Evolutionary conservation across 148 eudicot species (phyloP).

Genomic region (Rheum nobile): DNA sequence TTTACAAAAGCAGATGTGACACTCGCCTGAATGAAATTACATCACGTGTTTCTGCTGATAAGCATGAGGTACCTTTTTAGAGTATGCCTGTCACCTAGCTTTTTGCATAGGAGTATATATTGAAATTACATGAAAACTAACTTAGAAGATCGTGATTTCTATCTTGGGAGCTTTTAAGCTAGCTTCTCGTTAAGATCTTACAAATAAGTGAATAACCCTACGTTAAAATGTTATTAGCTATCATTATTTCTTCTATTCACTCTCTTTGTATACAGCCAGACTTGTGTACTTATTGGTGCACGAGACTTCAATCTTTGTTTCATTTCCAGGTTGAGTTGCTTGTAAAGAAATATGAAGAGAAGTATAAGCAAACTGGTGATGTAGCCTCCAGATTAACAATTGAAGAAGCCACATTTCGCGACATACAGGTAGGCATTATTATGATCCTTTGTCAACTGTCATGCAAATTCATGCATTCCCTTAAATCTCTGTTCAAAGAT

Average conservation of each 20-base stretch:
- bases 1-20: conserved; percentile 97
- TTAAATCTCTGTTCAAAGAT: neutral
- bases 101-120: neutral
- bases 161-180: neutral
- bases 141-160: neutral
- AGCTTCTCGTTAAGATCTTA: neutral
- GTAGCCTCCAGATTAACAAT: conserved; percentile 81
- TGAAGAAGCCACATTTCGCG: conserved; percentile 95
- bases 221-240: neutral
- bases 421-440: conserved; percentile 57
- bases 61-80: conserved; percentile 50
- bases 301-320: neutral
- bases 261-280: neutral
- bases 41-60: conserved; percentile 67
- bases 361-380: conserved; percentile 79
- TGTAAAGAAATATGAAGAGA: conserved; percentile 88
- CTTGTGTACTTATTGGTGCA: neutral
- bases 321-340: conserved; percentile 57
- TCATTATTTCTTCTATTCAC: neutral
- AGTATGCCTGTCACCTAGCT: neutral
- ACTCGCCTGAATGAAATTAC: conserved; percentile 74
- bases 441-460: neutral
- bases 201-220: neutral
- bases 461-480: neutral
- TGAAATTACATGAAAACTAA: neutral